A percentile compares a stretch with the other conserved stretches of the same genome.
Conservation (phyloP, 257 asterid genomes). For the Nicotiana tabacum region DNA sequence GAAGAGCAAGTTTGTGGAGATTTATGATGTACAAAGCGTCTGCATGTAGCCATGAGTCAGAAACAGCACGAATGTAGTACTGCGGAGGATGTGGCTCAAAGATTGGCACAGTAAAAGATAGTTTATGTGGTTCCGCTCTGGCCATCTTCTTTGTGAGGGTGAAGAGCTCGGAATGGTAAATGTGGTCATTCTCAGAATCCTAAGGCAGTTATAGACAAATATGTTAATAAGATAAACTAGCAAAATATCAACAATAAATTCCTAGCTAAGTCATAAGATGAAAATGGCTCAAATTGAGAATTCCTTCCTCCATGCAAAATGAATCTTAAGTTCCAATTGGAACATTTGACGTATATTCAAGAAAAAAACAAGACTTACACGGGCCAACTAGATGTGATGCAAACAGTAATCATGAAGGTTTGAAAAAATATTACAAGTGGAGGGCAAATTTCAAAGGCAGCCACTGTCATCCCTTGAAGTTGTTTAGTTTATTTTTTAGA, state of each 20-base stretch:
- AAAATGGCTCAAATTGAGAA: background rate
- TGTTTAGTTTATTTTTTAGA: background rate
- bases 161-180: constrained; percentile 91
- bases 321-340: background rate
- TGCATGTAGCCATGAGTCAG: constrained; percentile 92
- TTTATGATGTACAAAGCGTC: constrained; percentile 84
- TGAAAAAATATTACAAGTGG: background rate
- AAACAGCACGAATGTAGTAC: constrained; percentile 88
- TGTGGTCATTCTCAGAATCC: constrained; percentile 98
- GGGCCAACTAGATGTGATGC: background rate
- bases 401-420: background rate
- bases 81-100: constrained; percentile 99
- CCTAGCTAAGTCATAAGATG: background rate
- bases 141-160: constrained; percentile 84
- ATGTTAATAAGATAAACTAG: constrained; percentile 13
- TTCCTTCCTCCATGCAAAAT: background rate
- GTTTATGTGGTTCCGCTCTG: constrained; percentile 84
- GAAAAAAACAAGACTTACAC: background rate
- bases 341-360: background rate
- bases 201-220: constrained; percentile 18
- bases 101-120: constrained; percentile 92
- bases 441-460: background rate
- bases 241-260: background rate
- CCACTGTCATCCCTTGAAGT: background rate
- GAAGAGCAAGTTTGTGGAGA: constrained; percentile 84